phyloP scores from a whole-genome alignment of 495 filamentous ascomycete species.

The Lasiosphaeria miniovina region DNA sequence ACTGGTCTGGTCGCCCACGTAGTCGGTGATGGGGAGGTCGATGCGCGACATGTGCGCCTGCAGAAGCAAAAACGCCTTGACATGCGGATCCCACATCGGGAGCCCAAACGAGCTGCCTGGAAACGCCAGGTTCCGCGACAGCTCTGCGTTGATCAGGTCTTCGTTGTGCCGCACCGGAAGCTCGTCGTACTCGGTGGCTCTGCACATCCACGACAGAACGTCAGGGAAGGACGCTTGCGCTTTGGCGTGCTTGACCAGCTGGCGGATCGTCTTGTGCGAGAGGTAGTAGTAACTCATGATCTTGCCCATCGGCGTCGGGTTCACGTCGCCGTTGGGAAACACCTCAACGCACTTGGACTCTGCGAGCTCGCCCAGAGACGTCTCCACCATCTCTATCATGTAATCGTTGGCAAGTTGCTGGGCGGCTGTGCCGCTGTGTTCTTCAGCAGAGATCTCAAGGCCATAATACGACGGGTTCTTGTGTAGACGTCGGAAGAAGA shows the following conservation, averaged over 20 bases:
- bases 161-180: constrained; percentile 99
- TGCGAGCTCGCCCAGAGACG: constrained; percentile 73
- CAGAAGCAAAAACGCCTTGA: constrained; percentile 91
- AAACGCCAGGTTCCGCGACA: constrained; percentile 74
- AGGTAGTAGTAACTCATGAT: constrained; percentile 99
- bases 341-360: constrained; percentile 78
- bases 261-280: constrained; percentile 89
- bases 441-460: constrained; percentile 87
- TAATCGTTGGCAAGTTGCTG: constrained; percentile 84
- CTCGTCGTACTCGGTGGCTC: constrained; percentile 94
- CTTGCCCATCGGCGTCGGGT: constrained; percentile 86
- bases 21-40: constrained; percentile 91
- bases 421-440: constrained; percentile 84
- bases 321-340: constrained; percentile 83
- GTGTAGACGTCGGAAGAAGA: constrained; percentile 95
- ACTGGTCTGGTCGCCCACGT: constrained; percentile 82
- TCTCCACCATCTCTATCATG: constrained; percentile 87
- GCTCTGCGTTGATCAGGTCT: constrained; percentile 92
- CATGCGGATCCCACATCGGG: constrained; percentile 97
- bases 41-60: constrained; percentile 94
- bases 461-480: constrained; percentile 99
- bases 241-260: constrained; percentile 73
- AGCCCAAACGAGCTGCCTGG: constrained; percentile 52
- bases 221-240: constrained; percentile 77
- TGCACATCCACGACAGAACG: constrained; percentile 86